phyloP scores from a whole-genome alignment of 1,139 yeast species.

The Saccharomyces pastorianus region DNA sequence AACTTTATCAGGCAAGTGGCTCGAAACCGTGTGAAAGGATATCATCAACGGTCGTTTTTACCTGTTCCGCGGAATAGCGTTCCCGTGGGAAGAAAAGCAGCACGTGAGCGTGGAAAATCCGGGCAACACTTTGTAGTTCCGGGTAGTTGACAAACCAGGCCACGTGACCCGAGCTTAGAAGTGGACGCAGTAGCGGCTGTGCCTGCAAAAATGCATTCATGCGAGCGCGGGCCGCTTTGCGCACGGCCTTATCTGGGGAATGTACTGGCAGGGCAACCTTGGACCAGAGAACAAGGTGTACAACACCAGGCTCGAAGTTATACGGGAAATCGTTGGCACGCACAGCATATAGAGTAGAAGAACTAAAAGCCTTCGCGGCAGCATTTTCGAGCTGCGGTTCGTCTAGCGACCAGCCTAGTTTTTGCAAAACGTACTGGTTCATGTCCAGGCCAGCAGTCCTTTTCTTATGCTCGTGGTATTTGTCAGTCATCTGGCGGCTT shows the following conservation, averaged over 20 bases:
- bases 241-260: slow-evolving; percentile 12
- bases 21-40: neutral
- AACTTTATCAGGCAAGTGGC: neutral
- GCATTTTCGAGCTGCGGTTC: slow-evolving; percentile 6
- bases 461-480: slow-evolving; percentile 20
- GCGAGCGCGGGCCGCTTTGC: slow-evolving; percentile 8
- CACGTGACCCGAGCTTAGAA: neutral
- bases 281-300: slow-evolving; percentile 38
- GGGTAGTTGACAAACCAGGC: slow-evolving; percentile 61
- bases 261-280: slow-evolving; percentile 36
- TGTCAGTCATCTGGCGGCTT: slow-evolving; percentile 13
- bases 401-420: slow-evolving; percentile 18
- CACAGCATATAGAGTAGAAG: slow-evolving; percentile 10
- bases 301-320: slow-evolving; percentile 31
- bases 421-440: slow-evolving; percentile 15
- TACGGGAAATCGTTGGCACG: slow-evolving; percentile 37
- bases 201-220: slow-evolving; percentile 1
- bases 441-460: slow-evolving; percentile 12
- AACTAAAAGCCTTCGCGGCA: neutral
- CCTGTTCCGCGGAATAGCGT: neutral
- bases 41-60: neutral
- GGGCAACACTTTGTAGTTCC: slow-evolving; percentile 49
- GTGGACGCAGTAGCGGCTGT: neutral
- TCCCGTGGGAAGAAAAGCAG: slow-evolving; percentile 17
- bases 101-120: slow-evolving; percentile 55